These are phyloP conservation scores for Sclerotinia nivalis DNA, from an alignment of 2,329 filamentous ascomycete species.

Conservation along the genomic window DNA sequence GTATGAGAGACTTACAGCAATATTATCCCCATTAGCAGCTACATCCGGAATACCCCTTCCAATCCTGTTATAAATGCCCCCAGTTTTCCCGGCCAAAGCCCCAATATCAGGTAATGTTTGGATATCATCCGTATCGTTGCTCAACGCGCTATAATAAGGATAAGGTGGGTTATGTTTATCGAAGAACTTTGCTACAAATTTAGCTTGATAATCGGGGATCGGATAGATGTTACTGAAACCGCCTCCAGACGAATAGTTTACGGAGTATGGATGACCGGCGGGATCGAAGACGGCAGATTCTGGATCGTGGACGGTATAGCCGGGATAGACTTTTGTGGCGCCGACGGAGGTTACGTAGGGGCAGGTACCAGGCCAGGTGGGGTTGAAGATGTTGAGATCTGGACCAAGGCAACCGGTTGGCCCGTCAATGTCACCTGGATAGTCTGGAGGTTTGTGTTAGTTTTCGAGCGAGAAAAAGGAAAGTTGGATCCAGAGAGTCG, in stretches of 20 bases:
- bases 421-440: slow-evolving; percentile 27
- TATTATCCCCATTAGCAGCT: slow-evolving; percentile 34
- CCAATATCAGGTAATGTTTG: slow-evolving; percentile 28
- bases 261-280: slow-evolving; percentile 25
- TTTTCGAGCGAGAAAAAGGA: not conserved
- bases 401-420: slow-evolving; percentile 43
- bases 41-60: slow-evolving; percentile 49
- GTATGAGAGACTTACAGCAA: slow-evolving; percentile 30
- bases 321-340: slow-evolving; percentile 38
- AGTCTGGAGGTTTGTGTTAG: slow-evolving; percentile 23
- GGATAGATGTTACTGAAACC: slow-evolving; percentile 51
- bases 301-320: slow-evolving; percentile 43
- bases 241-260: slow-evolving; percentile 45
- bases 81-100: slow-evolving; percentile 25
- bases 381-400: slow-evolving; percentile 53
- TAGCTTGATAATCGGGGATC: slow-evolving; percentile 47
- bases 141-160: slow-evolving; percentile 29
- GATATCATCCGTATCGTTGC: slow-evolving; percentile 27
- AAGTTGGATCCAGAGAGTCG: not conserved
- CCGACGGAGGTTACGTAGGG: slow-evolving; percentile 48
- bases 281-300: slow-evolving; percentile 36
- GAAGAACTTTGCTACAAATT: slow-evolving; percentile 47
- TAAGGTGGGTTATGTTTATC: slow-evolving; percentile 35
- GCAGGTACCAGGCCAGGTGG: slow-evolving; percentile 46
- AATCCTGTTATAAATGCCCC: slow-evolving; percentile 30